Percentiles rank a stretch among this genome's conserved stretches.
Conservation (phyloP, 805 yeast genomes). For the Nakazawaea sp. region DNA sequence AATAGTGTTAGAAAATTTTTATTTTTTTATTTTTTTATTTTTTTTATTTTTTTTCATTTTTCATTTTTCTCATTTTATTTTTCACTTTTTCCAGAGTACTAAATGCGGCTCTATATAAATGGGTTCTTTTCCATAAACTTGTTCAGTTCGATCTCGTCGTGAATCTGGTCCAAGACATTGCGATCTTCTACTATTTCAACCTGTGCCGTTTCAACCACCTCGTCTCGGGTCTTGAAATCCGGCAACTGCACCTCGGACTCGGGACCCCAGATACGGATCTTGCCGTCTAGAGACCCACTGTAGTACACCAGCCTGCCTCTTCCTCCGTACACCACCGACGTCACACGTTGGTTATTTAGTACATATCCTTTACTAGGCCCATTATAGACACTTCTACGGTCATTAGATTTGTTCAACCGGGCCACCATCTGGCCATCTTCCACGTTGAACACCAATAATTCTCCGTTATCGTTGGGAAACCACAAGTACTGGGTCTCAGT, state of each 20-base stretch:
- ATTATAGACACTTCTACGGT: constrained; percentile 13
- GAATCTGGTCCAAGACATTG: constrained; percentile 20
- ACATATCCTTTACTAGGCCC: constrained; percentile 9
- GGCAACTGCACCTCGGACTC: constrained; percentile 7
- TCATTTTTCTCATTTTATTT: not conserved
- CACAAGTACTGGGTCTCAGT: constrained; percentile 51
- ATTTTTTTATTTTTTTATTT: not conserved
- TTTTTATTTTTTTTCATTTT: not conserved
- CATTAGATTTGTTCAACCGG: constrained; percentile 46
- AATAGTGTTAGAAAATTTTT: not conserved
- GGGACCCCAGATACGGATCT: constrained; percentile 52
- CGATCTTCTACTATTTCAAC: not conserved
- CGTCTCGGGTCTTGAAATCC: constrained; percentile 11
- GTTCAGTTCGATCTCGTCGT: constrained; percentile 23
- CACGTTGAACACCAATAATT: constrained; percentile 50
- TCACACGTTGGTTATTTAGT: constrained; percentile 26
- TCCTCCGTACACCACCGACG: constrained; percentile 45
- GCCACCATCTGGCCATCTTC: constrained; percentile 58
- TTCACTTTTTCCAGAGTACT: too few relatives aligned
- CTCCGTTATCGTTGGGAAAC: constrained; percentile 74
- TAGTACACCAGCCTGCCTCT: constrained; percentile 37
- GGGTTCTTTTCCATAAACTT: constrained; percentile 5
- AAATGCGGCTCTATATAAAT: too few relatives aligned
- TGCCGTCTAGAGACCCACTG: constrained; percentile 66
- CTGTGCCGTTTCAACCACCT: not conserved